Base-by-base conservation (phyloP, 345 rosid species). In the Kandelia obovata region DNA sequence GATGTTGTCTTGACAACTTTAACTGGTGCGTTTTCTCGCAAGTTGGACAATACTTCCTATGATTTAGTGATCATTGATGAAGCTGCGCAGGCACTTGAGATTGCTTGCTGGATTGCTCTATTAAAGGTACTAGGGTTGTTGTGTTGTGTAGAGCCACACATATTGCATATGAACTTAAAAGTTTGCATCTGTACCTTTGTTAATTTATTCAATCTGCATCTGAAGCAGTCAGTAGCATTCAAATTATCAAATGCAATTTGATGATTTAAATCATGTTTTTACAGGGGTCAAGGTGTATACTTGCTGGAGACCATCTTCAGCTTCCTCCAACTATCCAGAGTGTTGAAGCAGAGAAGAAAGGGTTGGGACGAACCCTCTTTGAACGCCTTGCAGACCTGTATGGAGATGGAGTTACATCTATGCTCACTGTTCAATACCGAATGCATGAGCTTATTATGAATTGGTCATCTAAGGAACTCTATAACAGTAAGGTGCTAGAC, bases 51-150 rank as follows among this genome's bases (percentile, higher is more conserved):
- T 34, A 81, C 80, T 60, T 83, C 91, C 66, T 92, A 89, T 78
- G 97, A 95, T 76, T 83, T 95, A 88, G 96, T 95, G 58, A 87
- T 95, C 51, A 95, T 92, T 8, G 99, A 95, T 74, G 99, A 95
- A 87, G 97, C 97, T 78, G 97, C 99, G 43, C 99, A 88, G 82
- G 98, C 96, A 1, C 98, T 95, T 79, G 99, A 95, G 83, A 86
- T 95, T 73, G 92, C 98, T 46, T 92, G 98, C 78, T 95, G 98
- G 97, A 86, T 92, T 27, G 96, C 98, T 72, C 71, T 95, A 72
- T 75, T 90, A 27, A 95, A 92, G 93, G 96, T 85, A 81, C 26
- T 13, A 3, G 0, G 49, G 17, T 43, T 9, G 3, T 55, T 2
- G 0, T 23, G 58, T 20, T 13, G 27, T 2, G 20, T n/a, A 2